Evolutionary conservation across 2,329 filamentous ascomycete species (phyloP).

Genomic region (Chaetomium sp.): DNA sequence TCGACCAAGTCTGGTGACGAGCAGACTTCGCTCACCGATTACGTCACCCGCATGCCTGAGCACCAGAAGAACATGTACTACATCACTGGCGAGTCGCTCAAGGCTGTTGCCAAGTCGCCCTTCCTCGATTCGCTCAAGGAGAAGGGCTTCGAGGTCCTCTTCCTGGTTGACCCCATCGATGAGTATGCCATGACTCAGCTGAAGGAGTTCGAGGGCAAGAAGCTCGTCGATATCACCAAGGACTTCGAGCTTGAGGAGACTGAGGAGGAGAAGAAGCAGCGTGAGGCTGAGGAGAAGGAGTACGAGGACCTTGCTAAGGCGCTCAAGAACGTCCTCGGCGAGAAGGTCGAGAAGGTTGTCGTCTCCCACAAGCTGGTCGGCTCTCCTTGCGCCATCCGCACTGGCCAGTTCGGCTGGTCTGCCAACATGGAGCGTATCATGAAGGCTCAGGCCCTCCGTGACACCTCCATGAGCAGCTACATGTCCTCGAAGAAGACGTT

Average conservation of each 20-base stretch:
- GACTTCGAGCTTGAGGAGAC: slow-evolving; percentile 99
- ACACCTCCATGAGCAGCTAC: slow-evolving; percentile 99
- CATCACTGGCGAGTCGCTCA: slow-evolving; percentile 99
- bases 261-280: slow-evolving; percentile 96
- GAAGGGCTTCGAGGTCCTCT: slow-evolving; percentile 99
- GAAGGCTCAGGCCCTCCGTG: slow-evolving; percentile 99
- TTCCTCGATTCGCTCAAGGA: slow-evolving; percentile 99
- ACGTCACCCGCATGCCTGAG: slow-evolving; percentile 98
- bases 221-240: slow-evolving; percentile 99
- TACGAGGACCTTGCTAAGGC: slow-evolving; percentile 92
- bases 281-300: slow-evolving; percentile 98
- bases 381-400: slow-evolving; percentile 97
- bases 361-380: slow-evolving; percentile 96
- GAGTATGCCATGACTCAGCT: slow-evolving; percentile 99
- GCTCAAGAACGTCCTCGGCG: slow-evolving; percentile 98
- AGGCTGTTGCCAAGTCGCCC: slow-evolving; percentile 96
- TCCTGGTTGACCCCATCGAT: slow-evolving; percentile 98
- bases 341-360: slow-evolving; percentile 99
- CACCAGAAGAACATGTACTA: slow-evolving; percentile 99
- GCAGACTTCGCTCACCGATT: slow-evolving; percentile 91
- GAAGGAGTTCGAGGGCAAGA: slow-evolving; percentile 99
- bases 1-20: slow-evolving; percentile 99
- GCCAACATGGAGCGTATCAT: slow-evolving; percentile 99
- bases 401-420: slow-evolving; percentile 99
- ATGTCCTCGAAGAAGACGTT: slow-evolving; percentile 99